Evolutionary conservation across 1,284 basidiomycete genomes (phyloP).

Genomic region (Wolfiporia cocos): DNA sequence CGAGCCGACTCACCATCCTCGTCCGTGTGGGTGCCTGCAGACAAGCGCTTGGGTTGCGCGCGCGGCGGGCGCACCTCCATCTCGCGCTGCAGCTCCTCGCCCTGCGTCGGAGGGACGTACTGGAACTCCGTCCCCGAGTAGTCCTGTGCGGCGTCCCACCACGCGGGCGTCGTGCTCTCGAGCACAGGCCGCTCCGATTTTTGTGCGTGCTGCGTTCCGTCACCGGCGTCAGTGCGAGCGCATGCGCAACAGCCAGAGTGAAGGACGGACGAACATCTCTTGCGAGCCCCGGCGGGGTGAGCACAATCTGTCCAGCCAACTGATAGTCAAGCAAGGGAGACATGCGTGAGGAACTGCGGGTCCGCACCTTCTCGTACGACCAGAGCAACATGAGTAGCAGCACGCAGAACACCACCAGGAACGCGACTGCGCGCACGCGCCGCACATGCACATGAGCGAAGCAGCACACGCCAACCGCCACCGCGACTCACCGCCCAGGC

Average conservation of each 20-base stretch:
- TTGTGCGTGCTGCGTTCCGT: conserved; percentile 23
- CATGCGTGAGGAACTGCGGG: not conserved
- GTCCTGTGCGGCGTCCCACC: conserved; percentile 21
- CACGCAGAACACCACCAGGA: conserved; percentile 51
- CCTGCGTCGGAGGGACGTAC: conserved; percentile 4
- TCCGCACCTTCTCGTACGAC: conserved; percentile 59
- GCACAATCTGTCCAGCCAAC: too few species aligned
- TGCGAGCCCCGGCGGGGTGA: conserved; percentile 66
- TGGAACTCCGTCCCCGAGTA: conserved; percentile 17
- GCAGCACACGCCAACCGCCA: not conserved
- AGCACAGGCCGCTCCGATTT: conserved; percentile 22
- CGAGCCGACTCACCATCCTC: not conserved
- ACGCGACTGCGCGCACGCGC: conserved; percentile 37
- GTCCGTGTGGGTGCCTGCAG: too few species aligned
- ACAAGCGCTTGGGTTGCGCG: too few species aligned
- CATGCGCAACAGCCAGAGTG: too few species aligned
- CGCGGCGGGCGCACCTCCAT: too few species aligned
- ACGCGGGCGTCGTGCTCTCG: conserved; percentile 15
- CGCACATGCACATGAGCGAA: too few species aligned
- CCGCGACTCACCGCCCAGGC: conserved; percentile 50
- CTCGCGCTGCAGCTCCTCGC: too few species aligned
- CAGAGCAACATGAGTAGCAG: conserved; percentile 67
- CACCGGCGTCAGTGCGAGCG: too few species aligned
- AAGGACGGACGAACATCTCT: conserved; percentile 53
- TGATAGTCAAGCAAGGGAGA: too few species aligned